Percentiles rank a stretch among this genome's conserved stretches.
phyloP scores from a whole-genome alignment of 345 rosid genomes.

The Citrus sp. region DNA sequence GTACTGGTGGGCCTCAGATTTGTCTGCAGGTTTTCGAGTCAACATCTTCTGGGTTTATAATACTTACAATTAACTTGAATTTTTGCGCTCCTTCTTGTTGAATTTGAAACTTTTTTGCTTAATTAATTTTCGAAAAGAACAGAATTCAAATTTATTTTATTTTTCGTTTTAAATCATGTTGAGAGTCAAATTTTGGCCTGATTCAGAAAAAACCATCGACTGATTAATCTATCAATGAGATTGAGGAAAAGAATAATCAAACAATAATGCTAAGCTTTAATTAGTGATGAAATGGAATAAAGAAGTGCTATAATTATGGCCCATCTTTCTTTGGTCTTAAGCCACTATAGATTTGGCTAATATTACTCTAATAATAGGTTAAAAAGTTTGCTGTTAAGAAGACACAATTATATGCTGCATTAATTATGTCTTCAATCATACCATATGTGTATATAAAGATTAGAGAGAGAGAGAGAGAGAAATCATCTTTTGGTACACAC shows the following conservation, averaged over 20 bases:
- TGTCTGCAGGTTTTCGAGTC: neutral
- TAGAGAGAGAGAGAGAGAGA: neutral
- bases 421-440: neutral
- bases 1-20: neutral
- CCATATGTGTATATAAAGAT: neutral
- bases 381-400: neutral
- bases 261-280: neutral
- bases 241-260: neutral
- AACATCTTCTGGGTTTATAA: neutral
- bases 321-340: neutral
- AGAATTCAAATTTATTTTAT: neutral
- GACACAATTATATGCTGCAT: neutral
- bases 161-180: neutral
- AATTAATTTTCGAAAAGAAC: neutral
- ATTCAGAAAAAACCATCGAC: no score
- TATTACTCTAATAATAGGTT: neutral
- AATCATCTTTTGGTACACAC: neutral
- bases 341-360: neutral
- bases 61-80: neutral
- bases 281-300: neutral
- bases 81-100: neutral
- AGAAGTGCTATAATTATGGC: no score
- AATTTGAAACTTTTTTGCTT: neutral
- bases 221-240: no score
- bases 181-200: neutral